Base-by-base conservation (phyloP, 495 filamentous ascomycete species). In the Neurospora sp. region DNA sequence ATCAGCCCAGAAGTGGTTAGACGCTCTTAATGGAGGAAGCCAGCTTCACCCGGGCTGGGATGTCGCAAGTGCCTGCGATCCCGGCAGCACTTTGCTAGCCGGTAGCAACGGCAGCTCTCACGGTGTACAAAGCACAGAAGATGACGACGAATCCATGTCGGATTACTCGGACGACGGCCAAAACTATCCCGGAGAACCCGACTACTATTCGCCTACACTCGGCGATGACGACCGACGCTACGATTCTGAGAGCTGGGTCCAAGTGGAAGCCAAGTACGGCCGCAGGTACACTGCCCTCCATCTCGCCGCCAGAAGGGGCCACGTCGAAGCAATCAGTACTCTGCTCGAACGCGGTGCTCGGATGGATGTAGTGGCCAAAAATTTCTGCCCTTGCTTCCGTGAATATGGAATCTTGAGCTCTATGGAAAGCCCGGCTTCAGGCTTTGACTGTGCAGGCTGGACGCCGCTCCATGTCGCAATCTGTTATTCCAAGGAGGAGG, bases 401-500 rank as follows among this genome's bases (percentile, higher is more conserved):
- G 70, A 74, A 18, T 72, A 75, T 59, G 79, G 79, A 0, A 71
- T 79, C 10, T 37, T 80, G 68, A 80, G 77, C 70, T 73, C 74
- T 1, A 59, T 74, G 10, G 77, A 79, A 68, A 20, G 39, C 39
- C 75, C 75, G 14, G 14, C 74, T 68, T 31, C 37, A 1, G n/a
- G 69, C 4, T 7, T 12, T 1, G 9, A 16, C 0, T 10, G 1
- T 27, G 77, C 77, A 4, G 20, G 71, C 0, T 84, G 81, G 82
- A 75, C 75, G 18, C 76, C 82, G 12, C 76, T 84, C 10, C 82
- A 84, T 73, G 72, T 75, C 35, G 77, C 82, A 35, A 78, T 84
- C 42, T 84, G 82, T 72, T 78, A 80, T 38, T 69, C 73, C 12
- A 76, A 75, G 53, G 61, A 77, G 22, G 75, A 78, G 3, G 80